A percentile compares a stretch with the other conserved stretches of the same genome.
Evolutionary conservation across 73 alveolate species (phyloP).

Genomic region (Paramecium caudatum): DNA sequence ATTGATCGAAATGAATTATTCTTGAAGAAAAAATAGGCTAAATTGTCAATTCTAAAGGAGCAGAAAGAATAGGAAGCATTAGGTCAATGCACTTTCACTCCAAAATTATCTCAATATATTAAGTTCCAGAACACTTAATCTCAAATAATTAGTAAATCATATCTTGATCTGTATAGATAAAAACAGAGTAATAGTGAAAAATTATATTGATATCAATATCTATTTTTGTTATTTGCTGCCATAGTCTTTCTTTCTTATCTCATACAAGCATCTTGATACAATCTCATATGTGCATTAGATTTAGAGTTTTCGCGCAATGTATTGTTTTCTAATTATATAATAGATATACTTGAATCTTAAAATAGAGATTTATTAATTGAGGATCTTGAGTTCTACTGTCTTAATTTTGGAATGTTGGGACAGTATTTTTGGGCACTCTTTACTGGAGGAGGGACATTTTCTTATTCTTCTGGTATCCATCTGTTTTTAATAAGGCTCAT

Average conservation of each 20-base stretch:
- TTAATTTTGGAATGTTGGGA: conserved; percentile 5
- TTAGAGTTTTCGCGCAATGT: not conserved
- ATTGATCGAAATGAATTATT: conserved; percentile 26
- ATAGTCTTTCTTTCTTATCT: conserved; percentile 37
- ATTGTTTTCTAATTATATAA: not conserved
- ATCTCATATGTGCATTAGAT: conserved; percentile 5
- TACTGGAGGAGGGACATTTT: not conserved
- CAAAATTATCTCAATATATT: not conserved
- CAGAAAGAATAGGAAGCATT: not conserved
- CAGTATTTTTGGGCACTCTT: not conserved
- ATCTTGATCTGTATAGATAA: conserved; percentile 30
- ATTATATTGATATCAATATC: conserved; percentile 33
- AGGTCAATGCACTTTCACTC: conserved; percentile 11
- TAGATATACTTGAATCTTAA: not conserved
- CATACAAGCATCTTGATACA: conserved; percentile 40
- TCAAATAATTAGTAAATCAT: conserved; percentile 24
- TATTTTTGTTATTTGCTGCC: not conserved
- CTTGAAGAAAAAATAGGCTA: not conserved
- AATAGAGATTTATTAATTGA: conserved; percentile 12
- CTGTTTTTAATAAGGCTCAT: conserved; percentile 7
- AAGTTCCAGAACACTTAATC: conserved; percentile 8
- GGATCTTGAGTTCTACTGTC: conserved; percentile 15
- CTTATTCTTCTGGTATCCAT: not conserved
- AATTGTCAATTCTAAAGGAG: not conserved
- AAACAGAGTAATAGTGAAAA: conserved; percentile 39